Evolutionary conservation across 805 yeast genomes (phyloP), one percentile per base, ranked within the genome.

Genomic region (Starmerella scarabaei): DNA sequence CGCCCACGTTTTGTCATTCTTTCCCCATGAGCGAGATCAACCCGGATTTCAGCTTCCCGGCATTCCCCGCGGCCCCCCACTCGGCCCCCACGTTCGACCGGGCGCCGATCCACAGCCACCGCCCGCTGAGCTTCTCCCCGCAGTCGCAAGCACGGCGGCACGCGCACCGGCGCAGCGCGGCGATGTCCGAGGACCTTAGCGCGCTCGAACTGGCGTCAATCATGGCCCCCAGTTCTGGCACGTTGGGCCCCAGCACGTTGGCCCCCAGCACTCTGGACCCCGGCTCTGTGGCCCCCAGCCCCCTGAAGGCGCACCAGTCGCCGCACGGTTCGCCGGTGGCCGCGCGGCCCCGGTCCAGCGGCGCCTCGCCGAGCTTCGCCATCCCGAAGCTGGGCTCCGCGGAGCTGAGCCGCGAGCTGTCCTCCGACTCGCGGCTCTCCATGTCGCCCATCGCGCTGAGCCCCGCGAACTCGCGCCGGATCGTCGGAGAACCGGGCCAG

Each of bases 91-190:
- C 18, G 8, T 20, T 29, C 30, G 37, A 38, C n/a, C 35, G 38
- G 23, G 37, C 39, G 12, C 36, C 36, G 15, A 16, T 21, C 34
- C 41, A 37, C 36, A 23, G 21, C 16, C 28, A 29, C 12, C 38
- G 42, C 8, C 44, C 47, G 16, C 38, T 40, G 19, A 35, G 49
- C 35, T 41, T 37, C 31, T 42, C 49, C 19, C 47, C 51, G 28
- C 44, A 36, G 21, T 33, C 49, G 16, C 37, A 43, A 16, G 43
- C 41, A 21, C 33, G 42, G 27, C 37, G 40, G 27, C 55, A 53
- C 30, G 47, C 44, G 16, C 56, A 53, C 38, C 47, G 56, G 16
- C 50, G 56, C n/a, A 47, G 52, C 20, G 56, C 51, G 3, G 56
- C 56, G 7, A 48, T 53, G 40, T 52, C 55, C 12, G 56, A 53